Base-by-base conservation (phyloP, 768 basidiomycete species). In the Rhodotorula paludigena region DNA sequence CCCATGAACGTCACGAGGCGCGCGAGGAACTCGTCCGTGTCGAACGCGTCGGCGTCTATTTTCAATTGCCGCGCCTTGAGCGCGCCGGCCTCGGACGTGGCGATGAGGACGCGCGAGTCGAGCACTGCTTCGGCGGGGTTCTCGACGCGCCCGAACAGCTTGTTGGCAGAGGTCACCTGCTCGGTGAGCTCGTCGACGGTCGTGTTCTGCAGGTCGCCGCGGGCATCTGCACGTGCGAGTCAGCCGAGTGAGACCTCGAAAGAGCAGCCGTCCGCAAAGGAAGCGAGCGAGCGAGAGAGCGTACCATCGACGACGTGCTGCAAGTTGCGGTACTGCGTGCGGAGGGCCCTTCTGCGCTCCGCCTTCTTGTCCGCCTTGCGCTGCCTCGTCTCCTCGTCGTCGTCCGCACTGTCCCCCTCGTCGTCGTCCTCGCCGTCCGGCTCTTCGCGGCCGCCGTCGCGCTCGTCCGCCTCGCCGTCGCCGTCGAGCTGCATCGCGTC, bases 1-100 rank as follows among this genome's bases (percentile, higher is more conserved):
- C 25, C 60, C 60, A 85, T 89, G 21, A 80, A 82, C 54, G 87
- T 80, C 42, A 92, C 81, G 74, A 87, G 87, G 11, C 84, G 78
- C 15, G 12, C 54, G 60, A 99, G 81, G 73, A 93, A 97, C 62
- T 97, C 92, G 71, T 94, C 91, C 47, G 89, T 81, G 75, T 99
- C 94, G 75, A 98, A 99, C 21, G 87, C 86, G 61, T 89, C 89
- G 0, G 85, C 85, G 60, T 89, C 90, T 0, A 90, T 85, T 77
- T 90, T 92, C 85, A 94, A 87, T 38, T 86, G 86, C 38, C 90
- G 88, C n/a, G 92, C 92, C 76, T 93, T 88, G 73, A 87, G 86
- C 3, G 89, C 87, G 51, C 88, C 85, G 73, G 90, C 84, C 66
- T 85, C 87, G 6, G 90, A 87, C 18, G 88, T 85, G 76, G 85